Evolutionary conservation across 116 monocot species (phyloP).

Genomic region (Cymodocea nodosa): DNA sequence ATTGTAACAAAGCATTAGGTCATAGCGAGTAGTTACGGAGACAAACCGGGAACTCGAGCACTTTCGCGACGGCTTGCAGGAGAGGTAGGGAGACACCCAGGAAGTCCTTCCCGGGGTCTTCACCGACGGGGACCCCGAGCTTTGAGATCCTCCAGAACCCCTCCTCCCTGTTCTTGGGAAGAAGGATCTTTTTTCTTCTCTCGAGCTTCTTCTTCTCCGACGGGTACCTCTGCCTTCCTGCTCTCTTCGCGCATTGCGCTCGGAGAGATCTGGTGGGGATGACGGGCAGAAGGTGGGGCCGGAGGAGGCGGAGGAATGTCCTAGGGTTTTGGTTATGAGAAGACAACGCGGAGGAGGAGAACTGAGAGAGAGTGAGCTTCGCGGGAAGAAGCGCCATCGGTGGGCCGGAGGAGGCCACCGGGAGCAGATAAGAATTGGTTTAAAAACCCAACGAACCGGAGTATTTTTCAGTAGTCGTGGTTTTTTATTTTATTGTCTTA

Average conservation of each 20-base stretch:
- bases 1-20: too few species aligned
- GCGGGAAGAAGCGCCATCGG: background rate
- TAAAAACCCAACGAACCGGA: too few species aligned
- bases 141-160: constrained; percentile 95
- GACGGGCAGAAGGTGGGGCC: constrained; percentile 4
- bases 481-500: too few species aligned
- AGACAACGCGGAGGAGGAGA: background rate
- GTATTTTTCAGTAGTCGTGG: too few species aligned
- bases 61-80: constrained; percentile 78
- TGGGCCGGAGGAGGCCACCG: background rate
- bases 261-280: too few species aligned
- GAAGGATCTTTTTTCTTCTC: constrained; percentile 14
- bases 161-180: constrained; percentile 33
- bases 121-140: constrained; percentile 64
- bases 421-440: too few species aligned
- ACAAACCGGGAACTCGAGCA: constrained; percentile 75
- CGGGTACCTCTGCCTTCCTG: constrained; percentile 85
- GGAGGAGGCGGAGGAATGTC: constrained; percentile 7
- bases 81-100: constrained; percentile 53
- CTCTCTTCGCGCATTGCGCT: constrained; percentile 36
- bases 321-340: too few species aligned
- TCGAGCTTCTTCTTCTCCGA: constrained; percentile 96
- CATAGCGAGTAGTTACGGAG: too few species aligned
- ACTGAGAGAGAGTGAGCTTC: background rate
- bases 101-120: constrained; percentile 91